A percentile compares a stretch with the other conserved stretches of the same genome.
Conservation (phyloP, 495 filamentous ascomycete species). For the Emericellopsis terricola region DNA sequence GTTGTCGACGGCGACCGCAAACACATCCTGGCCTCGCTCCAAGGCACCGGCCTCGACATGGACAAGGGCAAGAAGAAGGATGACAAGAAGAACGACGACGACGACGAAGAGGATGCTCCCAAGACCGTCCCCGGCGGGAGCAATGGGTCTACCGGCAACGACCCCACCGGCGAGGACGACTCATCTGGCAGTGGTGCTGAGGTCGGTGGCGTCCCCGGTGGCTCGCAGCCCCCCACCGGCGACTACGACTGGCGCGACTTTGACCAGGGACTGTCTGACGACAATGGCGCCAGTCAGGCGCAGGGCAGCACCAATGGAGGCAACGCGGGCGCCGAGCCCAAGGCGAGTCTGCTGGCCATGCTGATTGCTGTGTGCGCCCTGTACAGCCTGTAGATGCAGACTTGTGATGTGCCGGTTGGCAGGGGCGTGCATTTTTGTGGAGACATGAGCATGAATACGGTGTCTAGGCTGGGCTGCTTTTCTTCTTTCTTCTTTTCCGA, state of each 20-base stretch:
- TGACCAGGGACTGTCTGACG: conserved; percentile 8
- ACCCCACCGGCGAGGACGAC: conserved; percentile 7
- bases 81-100: background rate
- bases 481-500: background rate
- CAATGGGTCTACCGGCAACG: conserved; percentile 11
- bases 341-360: conserved; percentile 1
- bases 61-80: conserved; percentile 19
- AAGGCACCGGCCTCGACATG: conserved; percentile 63
- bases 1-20: conserved; percentile 55
- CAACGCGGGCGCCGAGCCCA: background rate
- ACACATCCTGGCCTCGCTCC: conserved; percentile 64
- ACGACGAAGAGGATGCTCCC: conserved; percentile 10
- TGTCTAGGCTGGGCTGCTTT: background rate
- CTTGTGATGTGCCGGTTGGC: background rate
- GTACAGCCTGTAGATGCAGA: background rate
- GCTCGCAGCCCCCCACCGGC: conserved; percentile 7
- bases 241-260: conserved; percentile 13
- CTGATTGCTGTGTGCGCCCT: background rate
- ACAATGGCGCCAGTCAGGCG: background rate
- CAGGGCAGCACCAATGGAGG: background rate
- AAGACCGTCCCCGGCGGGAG: conserved; percentile 18
- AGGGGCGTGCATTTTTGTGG: background rate
- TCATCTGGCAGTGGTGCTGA: conserved; percentile 2
- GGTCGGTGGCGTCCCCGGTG: conserved; percentile 6
- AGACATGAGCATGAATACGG: background rate